These are phyloP conservation scores for Eucalyptus regnans DNA, from an alignment of 345 rosid species.

Conservation along the genomic window DNA sequence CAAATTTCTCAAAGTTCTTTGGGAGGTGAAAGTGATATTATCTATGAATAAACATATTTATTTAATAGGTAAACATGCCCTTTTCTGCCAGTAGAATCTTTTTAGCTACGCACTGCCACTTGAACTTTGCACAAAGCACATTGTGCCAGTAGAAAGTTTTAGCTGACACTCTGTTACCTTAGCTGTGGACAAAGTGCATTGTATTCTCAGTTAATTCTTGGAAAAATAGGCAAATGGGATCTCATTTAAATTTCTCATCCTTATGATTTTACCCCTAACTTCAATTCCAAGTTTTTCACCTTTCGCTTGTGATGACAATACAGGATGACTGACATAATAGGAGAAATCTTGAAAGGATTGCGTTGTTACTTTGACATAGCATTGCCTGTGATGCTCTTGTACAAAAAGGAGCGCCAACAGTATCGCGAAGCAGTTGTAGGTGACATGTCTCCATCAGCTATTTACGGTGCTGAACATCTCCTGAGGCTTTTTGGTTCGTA, in stretches of 20 bases:
- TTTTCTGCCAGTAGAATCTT: background rate
- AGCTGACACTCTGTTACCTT: background rate
- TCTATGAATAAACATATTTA: background rate
- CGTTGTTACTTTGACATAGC: slow-evolving; percentile 82
- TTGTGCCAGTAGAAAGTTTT: background rate
- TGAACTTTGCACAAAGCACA: background rate
- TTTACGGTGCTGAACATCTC: slow-evolving; percentile 79
- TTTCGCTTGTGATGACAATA: background rate
- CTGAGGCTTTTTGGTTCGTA: slow-evolving; percentile 68
- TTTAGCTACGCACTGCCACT: background rate
- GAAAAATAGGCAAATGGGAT: background rate
- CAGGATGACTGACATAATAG: slow-evolving; percentile 55
- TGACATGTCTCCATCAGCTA: slow-evolving; percentile 51
- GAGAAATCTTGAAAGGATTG: slow-evolving; percentile 68
- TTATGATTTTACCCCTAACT: background rate
- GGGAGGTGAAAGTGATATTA: background rate
- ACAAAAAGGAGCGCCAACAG: slow-evolving; percentile 79
- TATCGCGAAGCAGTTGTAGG: slow-evolving; percentile 36
- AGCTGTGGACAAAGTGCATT: background rate
- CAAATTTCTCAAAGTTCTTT: background rate
- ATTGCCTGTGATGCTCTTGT: slow-evolving; percentile 70
- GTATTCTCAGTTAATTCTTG: background rate
- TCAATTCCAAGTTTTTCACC: background rate
- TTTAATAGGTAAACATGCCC: background rate
- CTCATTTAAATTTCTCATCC: background rate